Conservation (phyloP, 2,329 filamentous ascomycete genomes). For the Colletotrichum sp. region DNA sequence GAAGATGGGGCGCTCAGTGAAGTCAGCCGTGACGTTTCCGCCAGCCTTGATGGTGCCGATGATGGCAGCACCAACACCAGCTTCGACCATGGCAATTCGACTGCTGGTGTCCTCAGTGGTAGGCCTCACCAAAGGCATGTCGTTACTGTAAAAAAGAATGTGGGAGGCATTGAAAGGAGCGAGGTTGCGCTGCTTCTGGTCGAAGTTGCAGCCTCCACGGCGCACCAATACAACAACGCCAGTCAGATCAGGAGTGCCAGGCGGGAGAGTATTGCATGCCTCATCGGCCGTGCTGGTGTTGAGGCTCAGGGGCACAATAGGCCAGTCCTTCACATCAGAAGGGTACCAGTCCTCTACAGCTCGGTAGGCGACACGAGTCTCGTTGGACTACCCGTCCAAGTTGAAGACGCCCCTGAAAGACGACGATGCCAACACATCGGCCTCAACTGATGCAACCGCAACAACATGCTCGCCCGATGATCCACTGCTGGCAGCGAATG, state of each 20-base stretch:
- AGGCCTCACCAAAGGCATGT: conserved; percentile 16
- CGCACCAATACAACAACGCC: conserved; percentile 45
- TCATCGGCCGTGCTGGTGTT: conserved; percentile 29
- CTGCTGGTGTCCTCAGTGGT: not conserved
- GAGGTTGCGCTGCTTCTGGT: conserved; percentile 39
- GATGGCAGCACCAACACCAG: conserved; percentile 21
- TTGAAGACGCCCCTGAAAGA: conserved; percentile 11
- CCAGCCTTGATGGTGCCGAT: conserved; percentile 20
- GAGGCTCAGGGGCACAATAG: conserved; percentile 29
- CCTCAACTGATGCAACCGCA: conserved; percentile 47
- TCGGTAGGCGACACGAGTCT: conserved; percentile 12
- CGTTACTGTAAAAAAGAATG: conserved; percentile 43
- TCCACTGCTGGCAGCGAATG: conserved; percentile 43
- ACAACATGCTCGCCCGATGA: conserved; percentile 45
- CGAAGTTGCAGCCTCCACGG: conserved; percentile 41
- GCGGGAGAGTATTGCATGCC: conserved; percentile 42
- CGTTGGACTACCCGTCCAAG: not conserved
- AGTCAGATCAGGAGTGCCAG: conserved; percentile 41
- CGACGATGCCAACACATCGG: conserved; percentile 14
- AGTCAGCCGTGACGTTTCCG: conserved; percentile 22
- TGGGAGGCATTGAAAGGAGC: conserved; percentile 43
- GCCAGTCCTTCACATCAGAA: conserved; percentile 22
- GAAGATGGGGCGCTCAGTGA: conserved; percentile 15
- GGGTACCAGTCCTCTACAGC: conserved; percentile 8
- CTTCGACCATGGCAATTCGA: conserved; percentile 19